Percentiles rank a stretch among this genome's conserved stretches.
Evolutionary conservation across 805 yeast species (phyloP).

Genomic region (Starmerella cellae): DNA sequence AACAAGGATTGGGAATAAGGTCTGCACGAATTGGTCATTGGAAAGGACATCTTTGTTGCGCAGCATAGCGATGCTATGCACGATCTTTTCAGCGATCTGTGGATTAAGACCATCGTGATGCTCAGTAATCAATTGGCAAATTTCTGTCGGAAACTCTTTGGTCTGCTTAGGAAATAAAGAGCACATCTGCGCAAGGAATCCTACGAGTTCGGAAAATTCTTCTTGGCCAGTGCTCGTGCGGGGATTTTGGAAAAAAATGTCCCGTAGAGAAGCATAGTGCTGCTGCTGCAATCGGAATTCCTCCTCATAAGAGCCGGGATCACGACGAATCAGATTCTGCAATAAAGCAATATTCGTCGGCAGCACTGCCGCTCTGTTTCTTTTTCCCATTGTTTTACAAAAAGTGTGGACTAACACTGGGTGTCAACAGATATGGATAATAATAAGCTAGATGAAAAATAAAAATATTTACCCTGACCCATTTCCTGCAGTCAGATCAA

Average conservation of each 20-base stretch:
- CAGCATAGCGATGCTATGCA: constrained; percentile 78
- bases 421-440: background rate
- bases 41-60: constrained; percentile 70
- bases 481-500: background rate
- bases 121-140: constrained; percentile 50
- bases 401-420: too few species aligned
- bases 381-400: constrained; percentile 72
- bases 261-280: constrained; percentile 83
- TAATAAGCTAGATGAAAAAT: background rate
- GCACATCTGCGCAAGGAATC: constrained; percentile 87
- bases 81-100: constrained; percentile 82
- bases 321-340: constrained; percentile 86
- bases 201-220: constrained; percentile 70
- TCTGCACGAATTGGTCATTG: constrained; percentile 70
- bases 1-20: constrained; percentile 68
- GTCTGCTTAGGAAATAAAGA: constrained; percentile 84
- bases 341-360: constrained; percentile 84
- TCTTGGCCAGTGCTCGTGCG: constrained; percentile 44
- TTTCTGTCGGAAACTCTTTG: constrained; percentile 65
- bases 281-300: constrained; percentile 87
- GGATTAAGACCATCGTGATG: constrained; percentile 73
- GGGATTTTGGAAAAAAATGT: constrained; percentile 68
- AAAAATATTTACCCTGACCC: background rate
- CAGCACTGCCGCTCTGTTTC: constrained; percentile 80
- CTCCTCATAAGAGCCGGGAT: constrained; percentile 86